Conservation (phyloP, 768 basidiomycete genomes). For the Tricholoma flavovirens region DNA sequence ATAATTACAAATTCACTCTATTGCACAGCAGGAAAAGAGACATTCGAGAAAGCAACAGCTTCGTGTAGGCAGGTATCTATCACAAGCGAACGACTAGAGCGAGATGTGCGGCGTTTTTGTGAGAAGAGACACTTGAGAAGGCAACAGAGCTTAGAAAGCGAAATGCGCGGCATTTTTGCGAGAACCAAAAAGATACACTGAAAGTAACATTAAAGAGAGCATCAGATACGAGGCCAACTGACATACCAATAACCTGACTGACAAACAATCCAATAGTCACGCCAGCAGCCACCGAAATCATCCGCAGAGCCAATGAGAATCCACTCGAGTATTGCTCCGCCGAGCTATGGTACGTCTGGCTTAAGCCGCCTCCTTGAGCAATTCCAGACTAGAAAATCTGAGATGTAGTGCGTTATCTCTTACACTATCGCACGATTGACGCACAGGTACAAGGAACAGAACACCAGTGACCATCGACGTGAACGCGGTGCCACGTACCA, state of each 20-base stretch:
- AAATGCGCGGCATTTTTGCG: constrained; percentile 72
- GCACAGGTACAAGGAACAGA: constrained; percentile 82
- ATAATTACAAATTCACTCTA: constrained; percentile 4
- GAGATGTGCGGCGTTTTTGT: constrained; percentile 13
- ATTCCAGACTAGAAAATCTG: constrained; percentile 55
- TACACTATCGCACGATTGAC: constrained; percentile 24
- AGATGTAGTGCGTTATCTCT: neutral
- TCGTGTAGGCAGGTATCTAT: no score
- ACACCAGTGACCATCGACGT: constrained; percentile 93
- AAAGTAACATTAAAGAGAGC: neutral
- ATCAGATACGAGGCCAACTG: neutral
- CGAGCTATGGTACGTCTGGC: constrained; percentile 53
- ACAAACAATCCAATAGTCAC: constrained; percentile 82
- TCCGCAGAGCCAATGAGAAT: constrained; percentile 72
- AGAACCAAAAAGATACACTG: constrained; percentile 69
- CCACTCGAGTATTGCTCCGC: constrained; percentile 70
- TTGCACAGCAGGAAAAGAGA: neutral
- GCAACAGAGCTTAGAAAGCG: constrained; percentile 44
- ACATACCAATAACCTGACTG: constrained; percentile 59
- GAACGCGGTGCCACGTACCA: constrained; percentile 76
- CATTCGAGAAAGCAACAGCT: neutral
- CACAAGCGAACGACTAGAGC: neutral
- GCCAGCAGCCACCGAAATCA: constrained; percentile 81
- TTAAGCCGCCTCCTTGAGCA: constrained; percentile 67
- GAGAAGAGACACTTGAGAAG: neutral